Evolutionary conservation across 495 filamentous ascomycete species (phyloP).

Genomic region (Pseudomonodictys pantanalensis): DNA sequence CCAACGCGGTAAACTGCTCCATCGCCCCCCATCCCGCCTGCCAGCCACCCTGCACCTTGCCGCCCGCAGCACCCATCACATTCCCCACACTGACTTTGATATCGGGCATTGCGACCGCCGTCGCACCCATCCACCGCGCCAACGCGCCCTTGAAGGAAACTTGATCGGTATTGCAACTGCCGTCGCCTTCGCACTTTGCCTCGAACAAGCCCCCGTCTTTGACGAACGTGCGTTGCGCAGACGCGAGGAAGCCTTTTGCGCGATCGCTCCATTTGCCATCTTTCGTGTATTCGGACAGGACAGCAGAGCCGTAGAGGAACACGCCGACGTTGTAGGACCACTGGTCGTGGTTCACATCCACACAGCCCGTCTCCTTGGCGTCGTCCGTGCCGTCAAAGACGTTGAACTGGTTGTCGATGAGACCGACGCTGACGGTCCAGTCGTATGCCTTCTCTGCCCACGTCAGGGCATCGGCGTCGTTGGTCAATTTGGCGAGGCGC

Average conservation of each 20-base stretch:
- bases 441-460: slow-evolving; percentile 71
- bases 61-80: slow-evolving; percentile 52
- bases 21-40: slow-evolving; percentile 50
- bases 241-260: slow-evolving; percentile 45
- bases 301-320: slow-evolving; percentile 17
- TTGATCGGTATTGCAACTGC: slow-evolving; percentile 67
- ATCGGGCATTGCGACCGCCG: slow-evolving; percentile 61
- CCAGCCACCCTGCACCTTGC: slow-evolving; percentile 49
- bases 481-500: slow-evolving; percentile 68
- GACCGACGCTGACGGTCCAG: slow-evolving; percentile 55
- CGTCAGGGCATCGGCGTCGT: slow-evolving; percentile 63
- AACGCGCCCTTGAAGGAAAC: slow-evolving; percentile 71
- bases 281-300: slow-evolving; percentile 11
- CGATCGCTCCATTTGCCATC: slow-evolving; percentile 41
- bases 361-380: slow-evolving; percentile 42
- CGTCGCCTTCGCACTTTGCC: slow-evolving; percentile 61
- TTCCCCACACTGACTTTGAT: slow-evolving; percentile 54
- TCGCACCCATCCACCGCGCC: slow-evolving; percentile 63
- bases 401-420: slow-evolving; percentile 50
- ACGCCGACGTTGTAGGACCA: slow-evolving; percentile 23
- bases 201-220: slow-evolving; percentile 56
- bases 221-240: slow-evolving; percentile 53
- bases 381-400: slow-evolving; percentile 59
- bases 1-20: slow-evolving; percentile 56
- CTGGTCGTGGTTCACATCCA: slow-evolving; percentile 23